Percentiles rank a stretch among this genome's conserved stretches.
phyloP scores from a whole-genome alignment of 2,329 filamentous ascomycete species.

The Colletotrichum eleusines region DNA sequence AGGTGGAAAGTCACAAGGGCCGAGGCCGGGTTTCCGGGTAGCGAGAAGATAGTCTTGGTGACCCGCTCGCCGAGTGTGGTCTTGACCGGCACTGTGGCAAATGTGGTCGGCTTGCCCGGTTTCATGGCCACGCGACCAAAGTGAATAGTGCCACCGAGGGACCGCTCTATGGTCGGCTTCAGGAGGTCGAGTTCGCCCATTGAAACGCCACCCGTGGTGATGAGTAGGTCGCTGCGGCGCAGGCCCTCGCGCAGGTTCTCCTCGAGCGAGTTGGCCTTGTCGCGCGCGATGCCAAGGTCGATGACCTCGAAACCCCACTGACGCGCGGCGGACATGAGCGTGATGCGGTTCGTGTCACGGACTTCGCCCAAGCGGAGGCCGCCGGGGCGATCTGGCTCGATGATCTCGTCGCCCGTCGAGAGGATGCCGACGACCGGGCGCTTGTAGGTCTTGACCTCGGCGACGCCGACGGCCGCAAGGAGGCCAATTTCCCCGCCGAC shows the following conservation, averaged over 20 bases:
- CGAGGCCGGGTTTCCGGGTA: conserved; percentile 94
- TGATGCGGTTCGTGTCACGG: conserved; percentile 91
- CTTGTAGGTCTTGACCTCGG: conserved; percentile 77
- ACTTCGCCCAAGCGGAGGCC: conserved; percentile 84
- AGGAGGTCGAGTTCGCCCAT: conserved; percentile 98
- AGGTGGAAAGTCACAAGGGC: conserved; percentile 94
- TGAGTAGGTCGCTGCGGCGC: conserved; percentile 80
- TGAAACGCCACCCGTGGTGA: conserved; percentile 94
- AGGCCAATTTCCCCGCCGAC: conserved; percentile 93
- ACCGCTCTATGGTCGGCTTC: conserved; percentile 94
- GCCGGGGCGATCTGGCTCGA: conserved; percentile 75
- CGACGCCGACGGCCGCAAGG: conserved; percentile 84
- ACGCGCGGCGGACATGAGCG: conserved; percentile 80
- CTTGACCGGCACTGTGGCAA: conserved; percentile 85
- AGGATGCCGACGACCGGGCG: conserved; percentile 86
- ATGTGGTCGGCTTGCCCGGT: conserved; percentile 96
- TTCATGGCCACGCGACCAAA: conserved; percentile 98
- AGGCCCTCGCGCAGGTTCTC: conserved; percentile 80
- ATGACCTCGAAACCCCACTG: conserved; percentile 83
- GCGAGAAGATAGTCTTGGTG: conserved; percentile 82
- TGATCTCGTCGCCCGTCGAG: conserved; percentile 95
- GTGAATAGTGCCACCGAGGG: conserved; percentile 91
- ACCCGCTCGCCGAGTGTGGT: conserved; percentile 68
- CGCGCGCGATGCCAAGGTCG: conserved; percentile 87
- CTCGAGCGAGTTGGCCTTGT: conserved; percentile 81